Conservation (phyloP, 306 rosid genomes). For the Quercus bicolor region DNA sequence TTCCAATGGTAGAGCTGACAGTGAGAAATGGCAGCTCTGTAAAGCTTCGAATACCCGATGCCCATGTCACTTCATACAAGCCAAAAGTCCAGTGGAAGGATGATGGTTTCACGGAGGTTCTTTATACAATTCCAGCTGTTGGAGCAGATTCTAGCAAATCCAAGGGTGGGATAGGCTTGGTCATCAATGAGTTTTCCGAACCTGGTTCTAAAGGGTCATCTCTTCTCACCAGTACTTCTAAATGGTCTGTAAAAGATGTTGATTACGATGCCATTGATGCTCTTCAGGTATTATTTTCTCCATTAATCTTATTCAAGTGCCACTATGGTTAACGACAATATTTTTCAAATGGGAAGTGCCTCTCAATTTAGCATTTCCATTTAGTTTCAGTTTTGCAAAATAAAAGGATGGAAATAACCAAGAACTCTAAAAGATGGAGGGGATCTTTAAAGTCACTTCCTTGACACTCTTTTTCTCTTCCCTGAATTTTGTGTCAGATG, state of each 20-base stretch:
- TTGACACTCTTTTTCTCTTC: not conserved
- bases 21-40: constrained; percentile 88
- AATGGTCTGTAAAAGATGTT: constrained; percentile 78
- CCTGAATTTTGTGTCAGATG: not conserved
- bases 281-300: constrained; percentile 55
- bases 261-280: constrained; percentile 92
- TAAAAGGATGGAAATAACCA: not conserved
- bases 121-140: constrained; percentile 54
- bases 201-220: constrained; percentile 43
- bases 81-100: constrained; percentile 92
- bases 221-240: constrained; percentile 43
- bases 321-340: not conserved
- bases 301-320: not conserved
- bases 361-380: not conserved
- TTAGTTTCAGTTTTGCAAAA: not conserved
- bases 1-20: constrained; percentile 64
- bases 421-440: not conserved
- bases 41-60: constrained; percentile 77
- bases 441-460: not conserved
- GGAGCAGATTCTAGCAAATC: constrained; percentile 36
- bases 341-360: not conserved
- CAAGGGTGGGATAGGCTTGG: constrained; percentile 83
- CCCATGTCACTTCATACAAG: constrained; percentile 83
- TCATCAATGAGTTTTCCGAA: constrained; percentile 51
- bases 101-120: constrained; percentile 79